Evolutionary conservation across 768 basidiomycete species (phyloP), one percentile per base, ranked within the genome.

Genomic region (Lactarius evosmus): DNA sequence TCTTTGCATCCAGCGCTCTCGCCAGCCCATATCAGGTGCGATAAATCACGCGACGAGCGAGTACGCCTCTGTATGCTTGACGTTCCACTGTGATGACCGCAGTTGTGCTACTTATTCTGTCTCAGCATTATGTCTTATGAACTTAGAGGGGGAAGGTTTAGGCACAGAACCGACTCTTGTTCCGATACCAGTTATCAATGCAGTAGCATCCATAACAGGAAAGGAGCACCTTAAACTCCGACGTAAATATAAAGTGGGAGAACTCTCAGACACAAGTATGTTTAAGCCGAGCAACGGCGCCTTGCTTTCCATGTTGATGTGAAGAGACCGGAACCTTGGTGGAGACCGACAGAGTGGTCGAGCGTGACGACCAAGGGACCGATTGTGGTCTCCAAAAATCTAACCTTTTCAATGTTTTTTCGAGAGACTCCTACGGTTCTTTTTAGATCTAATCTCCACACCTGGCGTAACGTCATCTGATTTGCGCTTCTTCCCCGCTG

Each of bases 11-110:
- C 19, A 87, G 87, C 14, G 86, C 85, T 0, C 75, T 90, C 6
- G 78, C 78, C 0, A 88, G 89, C 0, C 86, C 87, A 86, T 89
- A 62, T 87, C 86, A 9, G 89, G 89, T 0, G 85, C 85, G 0
- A 87, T 91, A 67, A 79, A 81, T 58, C 71, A 71, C 0, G 77
- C 80, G 1, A 82, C 84, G 1, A 80, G 80, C 3, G 78, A 79
- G 1, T 91, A 82, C 19, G 3, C 25, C 2, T n/a, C 16, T n/a
- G 46, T 8, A 27, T 22, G n/a, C 19, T n/a, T 27, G 6, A 52
- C 29, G 51, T 19, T 52, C 51, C 27, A 12, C 16, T 4, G 8
- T 30, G 46, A 30, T 14, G 11, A 16, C 25, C 12, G 51, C 7
- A 7, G 51, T 29, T 30, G 51, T 52, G 19, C 46, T 49, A 22